Evolutionary conservation across 2,329 filamentous ascomycete genomes (phyloP), one percentile per base, ranked within the genome.

Genomic region (Pestalotiopsis sp.): DNA sequence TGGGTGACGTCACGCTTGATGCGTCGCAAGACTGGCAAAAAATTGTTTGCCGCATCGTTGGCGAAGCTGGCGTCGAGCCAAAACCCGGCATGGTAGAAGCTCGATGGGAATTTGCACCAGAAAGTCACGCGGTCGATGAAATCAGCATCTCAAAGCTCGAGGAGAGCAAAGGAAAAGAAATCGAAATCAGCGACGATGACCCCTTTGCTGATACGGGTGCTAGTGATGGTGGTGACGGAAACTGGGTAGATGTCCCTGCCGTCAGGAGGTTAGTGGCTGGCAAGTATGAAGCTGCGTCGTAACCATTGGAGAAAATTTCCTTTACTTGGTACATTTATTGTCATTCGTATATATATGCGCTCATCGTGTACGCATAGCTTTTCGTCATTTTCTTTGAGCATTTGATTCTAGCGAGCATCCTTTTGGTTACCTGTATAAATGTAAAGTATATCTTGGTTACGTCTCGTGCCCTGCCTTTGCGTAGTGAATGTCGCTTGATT

Each of bases 1-100:
- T 96, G 0, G 91, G 91, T 61, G 92, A 97, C 71, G 84, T 98
- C 17, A 92, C 89, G 0, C 84, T 92, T 57, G 87, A 86, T 17
- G 80, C 91, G 1, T 84, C 85, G 59, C 82, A 88, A 9, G 90
- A 90, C 64, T 87, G 89, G 72, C 87, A 92, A 75, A 95, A 94
- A 81, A 89, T 98, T 69, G 90, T 97, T 6, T 96, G 94, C 69
- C 89, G 94, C 3, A 92, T 99, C 74, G 83, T 87, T 11, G 86
- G 91, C 27, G 93, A 93, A 0, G 91, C 95, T 41, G 89, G 89
- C 27, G 85, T 89, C 65, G 89, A 89, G 74, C 90, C 93, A 0
- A 90, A 89, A 71, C 89, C 92, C 4, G 94, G 94, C 0, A 90
- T 89, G 67, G 87, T 97, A 9, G 95, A 99, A 78, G 93, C 93